Conservation (phyloP, 441 rosid genomes). For the Iberis amara region DNA sequence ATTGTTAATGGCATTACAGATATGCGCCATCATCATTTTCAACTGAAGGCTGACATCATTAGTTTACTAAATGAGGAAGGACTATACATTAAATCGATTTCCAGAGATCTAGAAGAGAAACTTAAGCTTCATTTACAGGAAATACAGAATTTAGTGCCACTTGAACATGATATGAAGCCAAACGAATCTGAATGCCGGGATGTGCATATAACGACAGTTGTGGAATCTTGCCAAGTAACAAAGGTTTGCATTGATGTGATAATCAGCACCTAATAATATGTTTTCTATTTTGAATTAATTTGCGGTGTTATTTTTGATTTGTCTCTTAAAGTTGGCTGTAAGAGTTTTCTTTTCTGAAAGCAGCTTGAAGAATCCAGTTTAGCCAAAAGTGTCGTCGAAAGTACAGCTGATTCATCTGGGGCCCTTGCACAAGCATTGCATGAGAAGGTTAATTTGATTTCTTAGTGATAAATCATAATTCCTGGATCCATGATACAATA, state of each 20-base stretch:
- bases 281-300: slow-evolving; percentile 8
- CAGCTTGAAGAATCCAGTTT: slow-evolving; percentile 42
- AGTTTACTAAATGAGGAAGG: slow-evolving; percentile 63
- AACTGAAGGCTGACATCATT: slow-evolving; percentile 47
- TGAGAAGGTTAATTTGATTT: slow-evolving; percentile 62
- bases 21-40: slow-evolving; percentile 54
- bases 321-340: slow-evolving; percentile 8
- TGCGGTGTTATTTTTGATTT: slow-evolving; percentile 12
- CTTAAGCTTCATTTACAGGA: slow-evolving; percentile 32
- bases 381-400: slow-evolving; percentile 24
- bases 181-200: slow-evolving; percentile 59
- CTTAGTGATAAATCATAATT: background rate
- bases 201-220: slow-evolving; percentile 47
- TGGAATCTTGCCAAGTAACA: slow-evolving; percentile 30
- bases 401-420: slow-evolving; percentile 44
- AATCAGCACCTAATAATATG: too few relatives aligned
- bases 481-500: too few relatives aligned
- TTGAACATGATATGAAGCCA: slow-evolving; percentile 32
- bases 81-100: slow-evolving; percentile 39
- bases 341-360: slow-evolving; percentile 23
- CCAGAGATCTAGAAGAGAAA: slow-evolving; percentile 46
- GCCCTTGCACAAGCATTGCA: slow-evolving; percentile 76
- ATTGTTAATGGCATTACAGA: slow-evolving; percentile 44
- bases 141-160: slow-evolving; percentile 32
- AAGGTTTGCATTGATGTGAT: slow-evolving; percentile 35